Base-by-base conservation (phyloP, 176 grass and related monocot species). In the Tillandsia leiboldiana region DNA sequence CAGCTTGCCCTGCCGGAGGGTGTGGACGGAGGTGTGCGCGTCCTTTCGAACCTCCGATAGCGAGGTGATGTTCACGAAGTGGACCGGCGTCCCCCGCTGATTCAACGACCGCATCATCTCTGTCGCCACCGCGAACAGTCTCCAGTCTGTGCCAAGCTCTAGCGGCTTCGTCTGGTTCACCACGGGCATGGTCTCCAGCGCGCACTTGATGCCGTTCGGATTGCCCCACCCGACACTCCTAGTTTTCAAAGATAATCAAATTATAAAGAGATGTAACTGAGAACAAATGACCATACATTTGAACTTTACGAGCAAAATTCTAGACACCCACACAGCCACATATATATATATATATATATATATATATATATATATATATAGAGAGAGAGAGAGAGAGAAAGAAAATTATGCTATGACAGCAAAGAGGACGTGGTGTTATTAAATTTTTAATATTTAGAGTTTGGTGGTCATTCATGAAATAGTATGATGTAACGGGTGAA, bases 1-100 rank as follows among this genome's bases (percentile, higher is more conserved):
- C 8, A 94, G 82, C 80, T 94, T 90, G 26, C 95, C 95, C 72
- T 94, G 90, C 29, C 87, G 74, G 51, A 94, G 74, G 0, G 95
- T 99, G 77, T 99, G 80, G 26, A 99, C 95, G 0, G 95, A 99
- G 48, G 95, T 88, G 71, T 99, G 95, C 0, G 65, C 95, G 8
- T 99, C 95, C 67, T 94, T 94, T 59, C 95, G 84, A 65, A 86
- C 81, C 82, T 99, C 90, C 27, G 95, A 99, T 70, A 99, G 47
- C 13, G 80, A 87, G 0, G 95, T 99, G 84, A 99, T 90, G 77
- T 90, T 86, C 72, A 94, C 66, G 73, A 84, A 99, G 22, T 87
- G 82, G 53, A 99, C 89, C 0, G 82, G 95, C 15, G 90, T 82
- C 69, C 26, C 81, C 78, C 63, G 33, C 33, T 5, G 33, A 6